Base-by-base conservation (phyloP, 2,329 filamentous ascomycete genomes). In the Claviceps sp. region DNA sequence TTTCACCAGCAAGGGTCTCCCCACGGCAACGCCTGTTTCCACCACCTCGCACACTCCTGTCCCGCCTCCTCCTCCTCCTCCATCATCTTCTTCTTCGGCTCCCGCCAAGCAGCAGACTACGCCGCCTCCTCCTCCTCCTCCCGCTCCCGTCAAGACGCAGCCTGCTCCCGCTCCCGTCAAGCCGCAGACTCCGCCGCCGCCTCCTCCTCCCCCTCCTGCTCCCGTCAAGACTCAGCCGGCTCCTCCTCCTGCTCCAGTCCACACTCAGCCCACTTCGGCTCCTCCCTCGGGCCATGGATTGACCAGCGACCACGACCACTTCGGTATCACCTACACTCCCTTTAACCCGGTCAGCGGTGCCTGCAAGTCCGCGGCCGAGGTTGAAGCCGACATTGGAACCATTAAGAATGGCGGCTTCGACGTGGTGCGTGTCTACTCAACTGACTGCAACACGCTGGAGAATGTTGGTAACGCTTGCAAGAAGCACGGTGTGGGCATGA, bases 401-500 rank as follows among this genome's bases (percentile, higher is more conserved):
- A 85, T 91, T 64, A 78, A 81, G 62, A 48, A 60, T 50, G 78
- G 79, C 58, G 86, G 85, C 55, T 89, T 90, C 78, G 70, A 70
- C 57, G 73, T 78, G 48, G 68, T 91, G 66, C 90, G 91, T 68
- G 75, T 93, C 65, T 97, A 97, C 81, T 88, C 85, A 58, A 90
- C 89, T 60, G 90, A 96, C 78, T 97, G 91, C 77, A 76, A 79
- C 70, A 85, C 84, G 52, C 85, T 95, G 55, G 70, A 82, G 65
- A 83, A 80, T 69, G 83, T 96, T 54, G 87, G 87, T 57, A 69
- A 71, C 44, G 86, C 87, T 54, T 82, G 78, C 70, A 69, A 77
- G 62, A 68, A 78, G 60, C 65, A 83, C 68, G 83, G 84, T 55
- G 65, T 96, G 55, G 83, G 84, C 68, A 73, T 96, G 69, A 91